Conservation (phyloP, 2,329 filamentous ascomycete species). For the Endoconidiophora polonica region DNA sequence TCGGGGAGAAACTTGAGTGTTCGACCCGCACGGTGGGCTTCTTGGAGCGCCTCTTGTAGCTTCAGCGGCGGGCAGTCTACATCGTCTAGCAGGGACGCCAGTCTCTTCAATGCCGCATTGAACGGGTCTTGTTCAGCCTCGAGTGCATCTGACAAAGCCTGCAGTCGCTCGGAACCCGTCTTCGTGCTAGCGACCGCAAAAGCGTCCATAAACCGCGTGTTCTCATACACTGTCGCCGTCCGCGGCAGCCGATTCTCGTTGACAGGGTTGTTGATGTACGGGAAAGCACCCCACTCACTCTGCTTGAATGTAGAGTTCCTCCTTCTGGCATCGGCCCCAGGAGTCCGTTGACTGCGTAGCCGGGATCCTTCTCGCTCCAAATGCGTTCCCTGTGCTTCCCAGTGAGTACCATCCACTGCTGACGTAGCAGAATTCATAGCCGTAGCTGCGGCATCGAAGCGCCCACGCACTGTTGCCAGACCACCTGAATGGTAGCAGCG, state of each 20-base stretch:
- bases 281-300: neutral
- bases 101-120: neutral
- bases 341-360: no score
- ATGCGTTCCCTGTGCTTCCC: neutral
- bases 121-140: slow-evolving; percentile 4
- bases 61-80: neutral
- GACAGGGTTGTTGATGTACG: neutral
- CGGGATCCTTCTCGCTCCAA: no score
- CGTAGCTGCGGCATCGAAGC: slow-evolving; percentile 3
- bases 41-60: neutral
- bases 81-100: neutral
- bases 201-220: no score
- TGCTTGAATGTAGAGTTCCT: no score
- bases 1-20: neutral
- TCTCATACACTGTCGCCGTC: neutral
- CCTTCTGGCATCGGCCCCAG: no score
- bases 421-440: neutral
- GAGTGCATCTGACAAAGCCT: neutral
- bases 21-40: neutral
- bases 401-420: neutral
- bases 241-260: neutral
- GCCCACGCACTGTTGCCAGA: slow-evolving; percentile 10
- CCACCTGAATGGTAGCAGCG: slow-evolving; percentile 13
- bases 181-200: slow-evolving; percentile 2
- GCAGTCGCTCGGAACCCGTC: slow-evolving; percentile 1